A percentile compares a stretch with the other conserved stretches of the same genome.
These are phyloP conservation scores for Nicotiana tabacum DNA, from an alignment of 257 asterid genomes.

Conservation along the genomic window DNA sequence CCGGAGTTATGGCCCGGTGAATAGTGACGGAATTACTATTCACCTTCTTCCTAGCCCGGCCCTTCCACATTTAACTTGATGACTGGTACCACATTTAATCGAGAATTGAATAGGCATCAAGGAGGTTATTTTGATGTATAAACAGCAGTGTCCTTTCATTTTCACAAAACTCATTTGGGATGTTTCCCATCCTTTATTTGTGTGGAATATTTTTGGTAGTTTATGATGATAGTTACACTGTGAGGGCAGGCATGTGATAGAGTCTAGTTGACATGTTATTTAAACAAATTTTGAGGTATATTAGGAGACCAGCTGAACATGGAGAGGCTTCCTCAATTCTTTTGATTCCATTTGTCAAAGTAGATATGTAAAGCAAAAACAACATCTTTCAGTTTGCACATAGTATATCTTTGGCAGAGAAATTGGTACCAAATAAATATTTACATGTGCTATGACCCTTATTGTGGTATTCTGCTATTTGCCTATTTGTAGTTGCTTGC, in stretches of 20 bases:
- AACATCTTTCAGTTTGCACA: neutral
- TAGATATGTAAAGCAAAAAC: neutral
- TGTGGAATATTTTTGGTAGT: neutral
- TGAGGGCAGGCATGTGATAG: neutral
- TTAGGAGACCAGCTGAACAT: neutral
- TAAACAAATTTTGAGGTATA: neutral
- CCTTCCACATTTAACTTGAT: too few relatives aligned
- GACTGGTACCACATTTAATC: too few relatives aligned
- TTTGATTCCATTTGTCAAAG: neutral
- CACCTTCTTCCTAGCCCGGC: too few relatives aligned
- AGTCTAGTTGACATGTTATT: neutral
- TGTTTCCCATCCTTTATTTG: neutral
- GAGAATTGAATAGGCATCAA: neutral
- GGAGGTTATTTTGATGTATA: neutral
- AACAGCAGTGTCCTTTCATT: neutral
- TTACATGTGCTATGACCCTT: neutral
- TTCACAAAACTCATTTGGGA: neutral
- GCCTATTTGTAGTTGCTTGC: conserved; percentile 16
- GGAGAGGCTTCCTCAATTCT: neutral
- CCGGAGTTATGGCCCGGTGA: too few relatives aligned
- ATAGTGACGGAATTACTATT: too few relatives aligned
- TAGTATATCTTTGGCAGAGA: neutral
- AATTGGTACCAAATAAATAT: neutral
- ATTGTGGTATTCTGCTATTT: neutral
- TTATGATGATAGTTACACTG: neutral